Evolutionary conservation across 345 rosid species (phyloP).

Genomic region (Gossypium ekmanianum): DNA sequence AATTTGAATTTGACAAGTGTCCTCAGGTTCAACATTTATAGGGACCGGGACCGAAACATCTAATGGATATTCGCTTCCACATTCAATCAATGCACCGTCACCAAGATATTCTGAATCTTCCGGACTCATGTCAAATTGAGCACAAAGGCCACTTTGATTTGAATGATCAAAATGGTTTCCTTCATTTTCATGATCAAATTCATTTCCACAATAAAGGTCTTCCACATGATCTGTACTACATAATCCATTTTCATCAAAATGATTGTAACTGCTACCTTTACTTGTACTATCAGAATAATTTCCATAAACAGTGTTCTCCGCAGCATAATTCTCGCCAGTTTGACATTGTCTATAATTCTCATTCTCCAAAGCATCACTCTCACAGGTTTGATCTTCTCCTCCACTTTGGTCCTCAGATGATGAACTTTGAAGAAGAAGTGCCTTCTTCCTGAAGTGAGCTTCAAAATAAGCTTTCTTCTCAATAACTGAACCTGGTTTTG

Average conservation of each 20-base stretch:
- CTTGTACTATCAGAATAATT: constrained; percentile 19
- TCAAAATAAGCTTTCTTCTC: constrained; percentile 84
- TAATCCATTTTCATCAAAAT: constrained; percentile 6
- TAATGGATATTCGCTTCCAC: constrained; percentile 28
- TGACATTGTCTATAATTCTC: constrained; percentile 25
- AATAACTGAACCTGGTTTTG: constrained; percentile 75
- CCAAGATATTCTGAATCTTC: constrained; percentile 38
- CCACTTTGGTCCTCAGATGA: constrained; percentile 39
- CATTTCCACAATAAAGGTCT: constrained; percentile 16
- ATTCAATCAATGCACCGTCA: constrained; percentile 25
- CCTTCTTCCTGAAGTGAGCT: constrained; percentile 83
- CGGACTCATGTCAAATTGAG: constrained; percentile 42
- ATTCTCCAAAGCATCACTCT: constrained; percentile 26
- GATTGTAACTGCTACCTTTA: constrained; percentile 11
- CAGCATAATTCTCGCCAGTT: constrained; percentile 20
- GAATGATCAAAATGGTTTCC: constrained; percentile 7
- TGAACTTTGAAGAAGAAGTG: constrained; percentile 43
- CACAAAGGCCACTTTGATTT: constrained; percentile 26
- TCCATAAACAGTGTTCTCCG: constrained; percentile 19
- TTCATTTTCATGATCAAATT: constrained; percentile 17
- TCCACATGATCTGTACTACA: neutral
- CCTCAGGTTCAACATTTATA: constrained; percentile 22
- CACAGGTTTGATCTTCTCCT: constrained; percentile 27
- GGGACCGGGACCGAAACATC: constrained; percentile 25
- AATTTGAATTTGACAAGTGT: constrained; percentile 24